Base-by-base conservation (phyloP, 1,284 basidiomycete genomes). In the Pyrrhoderma noxium region DNA sequence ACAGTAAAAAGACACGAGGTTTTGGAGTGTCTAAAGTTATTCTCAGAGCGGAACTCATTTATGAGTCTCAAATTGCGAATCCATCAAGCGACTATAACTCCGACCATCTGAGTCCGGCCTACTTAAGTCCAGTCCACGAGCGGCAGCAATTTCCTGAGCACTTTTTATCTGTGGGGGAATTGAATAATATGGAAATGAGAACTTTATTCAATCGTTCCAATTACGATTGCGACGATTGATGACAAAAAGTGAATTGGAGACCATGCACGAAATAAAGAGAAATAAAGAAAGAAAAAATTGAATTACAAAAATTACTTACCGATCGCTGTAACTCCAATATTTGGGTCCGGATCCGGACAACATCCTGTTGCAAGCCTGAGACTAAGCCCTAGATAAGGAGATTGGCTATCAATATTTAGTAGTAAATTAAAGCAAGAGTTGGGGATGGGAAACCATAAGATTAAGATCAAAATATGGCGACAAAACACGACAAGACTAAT, bases 301-400 rank as follows among this genome's bases (percentile, higher is more conserved):
- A 23, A 38, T 13, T 25, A 14, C 37, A 8, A n/a, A 14, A 39
- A 3, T 8, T 42, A 67, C 74, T 62, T 59, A 85, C 84, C 38
- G 80, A 75, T 54, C 82, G 73, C 58, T 85, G 73, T 21, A 87
- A 69, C 59, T 86, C 83, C 36, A 82, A 69, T 22, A 85, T 65
- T 55, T 80, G 82, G 44, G 82, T 61, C 53, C 77, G 79, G 8
- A 75, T 65, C 7, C 77, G 66, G 1, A 74, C 71, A 2, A 73
- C 69, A 55, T 87, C 83, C 57, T 82, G 73, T 47, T 85, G 80
- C 2, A 87, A 69, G 14, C 79, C 80, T 0, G 83, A 71, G 1
- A 86, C 79, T 77, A 84, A 84, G 56, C 82, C 83, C 83, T 86
- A 58, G 14, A 40, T 40, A 22, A 40, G 21, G 38, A 14, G 38